Conservation (phyloP, 257 asterid genomes). For the Gentiana dahurica region DNA sequence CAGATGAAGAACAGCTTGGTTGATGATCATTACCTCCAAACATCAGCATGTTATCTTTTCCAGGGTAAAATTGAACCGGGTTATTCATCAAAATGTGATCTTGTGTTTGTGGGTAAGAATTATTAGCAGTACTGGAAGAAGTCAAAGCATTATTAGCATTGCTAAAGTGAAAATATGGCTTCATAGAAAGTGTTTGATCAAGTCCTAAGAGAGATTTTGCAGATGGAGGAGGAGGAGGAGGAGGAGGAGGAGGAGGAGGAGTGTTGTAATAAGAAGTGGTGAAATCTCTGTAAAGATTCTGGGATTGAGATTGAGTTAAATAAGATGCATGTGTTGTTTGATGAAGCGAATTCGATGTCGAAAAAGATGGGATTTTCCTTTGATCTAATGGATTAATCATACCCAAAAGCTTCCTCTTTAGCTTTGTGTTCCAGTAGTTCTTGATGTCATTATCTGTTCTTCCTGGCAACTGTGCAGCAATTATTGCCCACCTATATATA, state of each 20-base stretch:
- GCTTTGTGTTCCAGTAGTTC: conserved; percentile 88
- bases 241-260: too few species aligned
- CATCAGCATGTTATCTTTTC: conserved; percentile 30
- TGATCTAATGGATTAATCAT: conserved; percentile 22
- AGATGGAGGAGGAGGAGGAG: neutral
- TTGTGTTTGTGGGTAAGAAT: conserved; percentile 20
- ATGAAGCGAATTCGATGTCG: conserved; percentile 18
- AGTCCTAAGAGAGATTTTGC: conserved; percentile 16
- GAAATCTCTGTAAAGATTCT: conserved; percentile 23
- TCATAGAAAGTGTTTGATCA: conserved; percentile 18
- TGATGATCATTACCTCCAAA: conserved; percentile 33
- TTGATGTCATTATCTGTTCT: conserved; percentile 81
- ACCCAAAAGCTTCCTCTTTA: conserved; percentile 71
- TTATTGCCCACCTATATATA: conserved; percentile 67
- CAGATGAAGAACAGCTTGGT: conserved; percentile 58
- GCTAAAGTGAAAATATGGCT: conserved; percentile 12
- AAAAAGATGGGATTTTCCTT: conserved; percentile 19
- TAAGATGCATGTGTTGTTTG: conserved; percentile 2
- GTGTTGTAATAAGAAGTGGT: conserved; percentile 16
- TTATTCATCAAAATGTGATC: conserved; percentile 22
- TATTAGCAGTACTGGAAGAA: conserved; percentile 7
- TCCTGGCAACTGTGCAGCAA: conserved; percentile 73
- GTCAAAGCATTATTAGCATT: conserved; percentile 11
- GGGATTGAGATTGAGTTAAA: conserved; percentile 17
- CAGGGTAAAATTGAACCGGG: conserved; percentile 20